Conservation (phyloP, 1,284 basidiomycete species). For the Takashimella koratensis region DNA sequence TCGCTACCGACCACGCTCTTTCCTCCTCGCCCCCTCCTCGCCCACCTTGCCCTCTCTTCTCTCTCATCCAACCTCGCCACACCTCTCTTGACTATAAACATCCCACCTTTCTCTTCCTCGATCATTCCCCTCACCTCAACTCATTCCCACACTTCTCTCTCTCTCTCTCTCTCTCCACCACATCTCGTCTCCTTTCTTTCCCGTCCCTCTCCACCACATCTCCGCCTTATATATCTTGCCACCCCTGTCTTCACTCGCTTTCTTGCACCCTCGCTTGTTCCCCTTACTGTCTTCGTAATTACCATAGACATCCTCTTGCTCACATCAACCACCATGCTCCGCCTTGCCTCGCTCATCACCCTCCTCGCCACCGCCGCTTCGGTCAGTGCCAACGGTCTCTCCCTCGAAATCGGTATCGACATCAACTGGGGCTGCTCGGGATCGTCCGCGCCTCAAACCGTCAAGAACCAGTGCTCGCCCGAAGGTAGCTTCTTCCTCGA, state of each 20-base stretch:
- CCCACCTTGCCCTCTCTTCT: neutral
- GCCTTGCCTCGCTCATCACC: slow-evolving; percentile 4
- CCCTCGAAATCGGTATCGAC: slow-evolving; percentile 3
- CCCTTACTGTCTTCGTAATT: neutral
- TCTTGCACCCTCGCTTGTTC: neutral
- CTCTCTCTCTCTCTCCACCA: neutral
- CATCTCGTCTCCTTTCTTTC: neutral
- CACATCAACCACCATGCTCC: neutral
- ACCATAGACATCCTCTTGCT: neutral
- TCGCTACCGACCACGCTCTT: neutral
- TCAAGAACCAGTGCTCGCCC: neutral
- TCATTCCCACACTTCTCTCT: neutral
- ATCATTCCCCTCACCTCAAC: neutral
- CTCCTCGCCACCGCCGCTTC: slow-evolving; percentile 14
- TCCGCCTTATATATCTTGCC: neutral
- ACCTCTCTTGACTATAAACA: neutral
- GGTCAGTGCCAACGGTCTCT: slow-evolving; percentile 15
- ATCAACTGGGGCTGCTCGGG: slow-evolving; percentile 18
- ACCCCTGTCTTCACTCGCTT: neutral
- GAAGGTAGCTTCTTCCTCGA: slow-evolving; percentile 1
- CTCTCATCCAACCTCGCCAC: neutral
- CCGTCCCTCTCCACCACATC: neutral
- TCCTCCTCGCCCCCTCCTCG: neutral
- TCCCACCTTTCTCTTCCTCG: neutral
- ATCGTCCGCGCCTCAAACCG: neutral